Evolutionary conservation across 768 basidiomycete species (phyloP).

Genomic region (Boletus eberwhitei): DNA sequence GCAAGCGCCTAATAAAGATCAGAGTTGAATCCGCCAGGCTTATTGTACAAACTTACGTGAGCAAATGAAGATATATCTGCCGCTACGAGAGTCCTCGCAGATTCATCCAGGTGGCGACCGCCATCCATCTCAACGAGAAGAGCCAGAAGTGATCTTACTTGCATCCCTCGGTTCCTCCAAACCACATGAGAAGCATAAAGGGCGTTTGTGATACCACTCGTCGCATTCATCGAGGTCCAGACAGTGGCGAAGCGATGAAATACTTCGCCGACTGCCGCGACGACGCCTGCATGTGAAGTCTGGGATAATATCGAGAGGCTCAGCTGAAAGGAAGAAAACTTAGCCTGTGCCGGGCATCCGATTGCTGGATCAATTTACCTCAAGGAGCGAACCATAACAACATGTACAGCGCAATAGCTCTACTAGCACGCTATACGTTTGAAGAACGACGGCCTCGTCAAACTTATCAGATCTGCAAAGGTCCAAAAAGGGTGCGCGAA

Average conservation of each 20-base stretch:
- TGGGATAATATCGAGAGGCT: conserved; percentile 53
- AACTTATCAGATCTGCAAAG: conserved; percentile 26
- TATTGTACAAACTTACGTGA: conserved; percentile 41
- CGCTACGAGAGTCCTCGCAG: conserved; percentile 56
- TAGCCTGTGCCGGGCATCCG: background rate
- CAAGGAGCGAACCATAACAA: conserved; percentile 67
- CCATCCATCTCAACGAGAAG: conserved; percentile 65
- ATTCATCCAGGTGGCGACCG: conserved; percentile 49
- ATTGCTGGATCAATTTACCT: conserved; percentile 40
- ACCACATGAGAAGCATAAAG: conserved; percentile 60
- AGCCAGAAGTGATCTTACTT: conserved; percentile 60
- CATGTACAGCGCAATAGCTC: conserved; percentile 59
- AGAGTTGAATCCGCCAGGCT: background rate
- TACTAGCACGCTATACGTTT: conserved; percentile 53
- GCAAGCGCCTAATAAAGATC: conserved; percentile 36
- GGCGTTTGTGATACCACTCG: conserved; percentile 50
- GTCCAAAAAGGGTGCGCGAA: background rate
- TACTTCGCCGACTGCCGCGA: conserved; percentile 64
- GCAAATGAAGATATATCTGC: conserved; percentile 61
- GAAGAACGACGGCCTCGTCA: conserved; percentile 40
- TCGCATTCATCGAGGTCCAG: conserved; percentile 75
- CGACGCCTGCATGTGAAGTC: conserved; percentile 47
- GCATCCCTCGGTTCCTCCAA: conserved; percentile 63
- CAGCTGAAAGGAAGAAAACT: conserved; percentile 36
- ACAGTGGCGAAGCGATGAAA: conserved; percentile 69